Base-by-base conservation (phyloP, 1,284 basidiomycete genomes). In the Cutaneotrichosporon cyanovorans region DNA sequence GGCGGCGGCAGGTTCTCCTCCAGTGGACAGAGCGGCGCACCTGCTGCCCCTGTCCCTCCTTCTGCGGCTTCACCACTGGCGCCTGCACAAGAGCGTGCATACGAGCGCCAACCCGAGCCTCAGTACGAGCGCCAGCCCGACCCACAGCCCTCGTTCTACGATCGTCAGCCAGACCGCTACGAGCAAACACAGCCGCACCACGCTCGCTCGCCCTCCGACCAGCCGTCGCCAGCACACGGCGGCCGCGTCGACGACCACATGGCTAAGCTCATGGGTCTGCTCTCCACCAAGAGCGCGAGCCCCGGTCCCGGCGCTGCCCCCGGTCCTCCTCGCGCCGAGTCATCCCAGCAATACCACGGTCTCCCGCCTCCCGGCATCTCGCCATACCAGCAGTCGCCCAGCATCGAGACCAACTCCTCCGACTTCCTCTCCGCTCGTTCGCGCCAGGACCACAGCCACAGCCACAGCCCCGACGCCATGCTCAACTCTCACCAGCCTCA, bases 191-290 rank as follows among this genome's bases (percentile, higher is more conserved):
- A 35, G 12, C 37, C 40, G 32, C 50, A 46, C 15, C 45, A 28
- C 25, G 25, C 25, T 12, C 25, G 25, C 7, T 16, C 36, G 16
- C 16, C 45, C 39, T 30, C 36, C 15, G 38, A 34, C 21, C 20
- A 25, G 12, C 22, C 45, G 32, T 10, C 25, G 25, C 25, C 47
- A 10, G 23, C 18, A 11, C 4, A 34, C 21, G 15, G 46, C 23
- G 23, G 36, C 32, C 45, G 51, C 22, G 47, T 55, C 19, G 61
- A 62, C 32, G 60, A 65, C 45, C 60, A 60, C 50, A 59, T 62
- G 55, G 60, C 64, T 16, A 59, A 55, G 42, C 52, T 68, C 31
- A 66, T 68, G 65, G 65, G 65, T n/a, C 33, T 68, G 16, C 50
- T 68, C 20, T 54, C 57, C 11, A 50, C 58, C 23, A 62, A 60